Percentiles rank a stretch among this genome's conserved stretches.
phyloP scores from a whole-genome alignment of 2,329 filamentous ascomycete genomes.

The Acarospora socialis region DNA sequence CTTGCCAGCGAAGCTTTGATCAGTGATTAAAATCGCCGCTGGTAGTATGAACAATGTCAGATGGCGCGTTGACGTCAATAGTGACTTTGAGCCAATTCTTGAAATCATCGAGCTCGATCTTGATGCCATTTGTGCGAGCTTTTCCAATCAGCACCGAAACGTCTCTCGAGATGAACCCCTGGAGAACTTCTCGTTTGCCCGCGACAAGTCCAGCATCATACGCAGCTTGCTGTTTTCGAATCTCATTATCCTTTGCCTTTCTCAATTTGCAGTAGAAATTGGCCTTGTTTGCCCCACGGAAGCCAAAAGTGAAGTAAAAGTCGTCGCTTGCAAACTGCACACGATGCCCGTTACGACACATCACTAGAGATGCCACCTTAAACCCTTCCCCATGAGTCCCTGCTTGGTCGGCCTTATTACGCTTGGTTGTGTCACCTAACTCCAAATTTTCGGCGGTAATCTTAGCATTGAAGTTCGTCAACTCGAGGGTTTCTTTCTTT shows the following conservation, averaged over 20 bases:
- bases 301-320: slow-evolving; percentile 15
- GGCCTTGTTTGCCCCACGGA: slow-evolving; percentile 6
- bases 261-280: slow-evolving; percentile 1
- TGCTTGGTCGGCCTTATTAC: slow-evolving; percentile 7
- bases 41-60: slow-evolving; percentile 5
- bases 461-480: slow-evolving; percentile 16
- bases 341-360: slow-evolving; percentile 14
- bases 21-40: slow-evolving; percentile 10
- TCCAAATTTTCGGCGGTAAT: slow-evolving; percentile 10
- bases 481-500: slow-evolving; percentile 11
- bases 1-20: slow-evolving; percentile 3
- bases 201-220: slow-evolving; percentile 1
- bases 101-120: slow-evolving; percentile 9
- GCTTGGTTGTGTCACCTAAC: slow-evolving; percentile 11
- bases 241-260: slow-evolving; percentile 5
- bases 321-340: slow-evolving; percentile 13
- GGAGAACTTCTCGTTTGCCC: slow-evolving; percentile 6
- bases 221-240: neutral
- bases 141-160: slow-evolving; percentile 10
- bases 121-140: neutral
- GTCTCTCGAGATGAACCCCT: slow-evolving; percentile 13
- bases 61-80: slow-evolving; percentile 9
- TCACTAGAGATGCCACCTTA: slow-evolving; percentile 18
- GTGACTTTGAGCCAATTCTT: slow-evolving; percentile 10
- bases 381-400: slow-evolving; percentile 19